A percentile compares a stretch with the other conserved stretches of the same genome.
Conservation (phyloP, 805 yeast genomes). For the Kregervanrija delftensis region DNA sequence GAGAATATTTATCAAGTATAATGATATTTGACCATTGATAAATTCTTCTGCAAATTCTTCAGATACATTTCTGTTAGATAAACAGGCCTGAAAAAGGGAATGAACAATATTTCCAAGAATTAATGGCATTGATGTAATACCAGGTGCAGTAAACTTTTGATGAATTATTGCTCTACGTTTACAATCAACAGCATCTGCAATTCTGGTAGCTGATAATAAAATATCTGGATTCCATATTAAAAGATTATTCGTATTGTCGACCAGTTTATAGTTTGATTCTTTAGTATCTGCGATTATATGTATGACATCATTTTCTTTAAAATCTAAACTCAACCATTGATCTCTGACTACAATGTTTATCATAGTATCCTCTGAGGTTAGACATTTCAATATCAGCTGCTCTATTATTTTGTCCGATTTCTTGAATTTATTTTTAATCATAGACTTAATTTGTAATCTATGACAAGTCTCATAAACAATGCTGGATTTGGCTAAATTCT, state of each 20-base stretch:
- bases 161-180: slow-evolving; percentile 61
- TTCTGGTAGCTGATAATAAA: slow-evolving; percentile 71
- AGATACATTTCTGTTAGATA: slow-evolving; percentile 32
- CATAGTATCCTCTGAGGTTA: slow-evolving; percentile 27
- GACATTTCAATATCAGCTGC: slow-evolving; percentile 52
- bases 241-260: slow-evolving; percentile 54
- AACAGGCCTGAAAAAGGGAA: slow-evolving; percentile 58
- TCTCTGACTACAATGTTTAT: slow-evolving; percentile 51
- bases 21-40: slow-evolving; percentile 25
- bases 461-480: slow-evolving; percentile 40
- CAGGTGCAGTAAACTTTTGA: slow-evolving; percentile 51
- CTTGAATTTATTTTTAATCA: slow-evolving; percentile 28
- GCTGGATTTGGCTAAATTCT: slow-evolving; percentile 34
- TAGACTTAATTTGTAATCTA: slow-evolving; percentile 37
- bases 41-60: slow-evolving; percentile 30
- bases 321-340: slow-evolving; percentile 48
- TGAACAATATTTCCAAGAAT: slow-evolving; percentile 83
- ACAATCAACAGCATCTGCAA: slow-evolving; percentile 73
- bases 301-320: slow-evolving; percentile 47
- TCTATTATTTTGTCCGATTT: slow-evolving; percentile 24
- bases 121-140: slow-evolving; percentile 57
- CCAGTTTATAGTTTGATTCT: slow-evolving; percentile 30
- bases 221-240: slow-evolving; percentile 80
- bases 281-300: slow-evolving; percentile 45
- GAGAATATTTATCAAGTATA: slow-evolving; percentile 34